phyloP scores from a whole-genome alignment of 495 filamentous ascomycete genomes.

The Podospora pseudopauciseta region DNA sequence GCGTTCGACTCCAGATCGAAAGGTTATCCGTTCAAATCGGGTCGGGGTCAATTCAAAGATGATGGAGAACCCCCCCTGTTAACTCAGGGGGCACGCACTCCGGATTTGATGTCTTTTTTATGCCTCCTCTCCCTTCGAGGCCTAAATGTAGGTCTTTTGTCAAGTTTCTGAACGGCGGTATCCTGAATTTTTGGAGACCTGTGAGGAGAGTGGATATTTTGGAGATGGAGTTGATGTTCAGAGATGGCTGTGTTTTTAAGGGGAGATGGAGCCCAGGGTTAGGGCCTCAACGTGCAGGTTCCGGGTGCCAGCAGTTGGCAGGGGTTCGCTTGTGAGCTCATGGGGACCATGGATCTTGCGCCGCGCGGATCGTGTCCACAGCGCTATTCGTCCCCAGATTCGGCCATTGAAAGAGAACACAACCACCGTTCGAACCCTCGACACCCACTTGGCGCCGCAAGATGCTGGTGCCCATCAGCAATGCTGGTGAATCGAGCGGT shows the following conservation, averaged over 20 bases:
- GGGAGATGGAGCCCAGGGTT: neutral
- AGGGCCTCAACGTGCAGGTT: neutral
- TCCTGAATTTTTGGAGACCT: neutral
- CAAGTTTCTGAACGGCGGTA: neutral
- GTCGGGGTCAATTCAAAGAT: conserved; percentile 4
- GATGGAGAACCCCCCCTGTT: neutral
- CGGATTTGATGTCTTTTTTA: neutral
- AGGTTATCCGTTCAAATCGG: conserved; percentile 7
- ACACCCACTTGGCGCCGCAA: conserved; percentile 18
- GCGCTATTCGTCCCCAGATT: conserved; percentile 1
- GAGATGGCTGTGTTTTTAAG: neutral
- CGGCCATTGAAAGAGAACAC: neutral
- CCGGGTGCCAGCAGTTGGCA: conserved; percentile 1
- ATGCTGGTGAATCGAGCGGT: conserved; percentile 23
- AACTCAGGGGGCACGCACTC: neutral
- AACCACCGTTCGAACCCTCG: neutral
- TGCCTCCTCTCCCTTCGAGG: neutral
- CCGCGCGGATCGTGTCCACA: conserved; percentile 2
- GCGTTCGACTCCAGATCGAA: conserved; percentile 7
- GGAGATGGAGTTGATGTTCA: neutral
- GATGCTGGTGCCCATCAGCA: conserved; percentile 25
- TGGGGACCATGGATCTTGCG: neutral
- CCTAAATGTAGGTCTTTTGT: neutral
- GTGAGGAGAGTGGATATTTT: neutral
- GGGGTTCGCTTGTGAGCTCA: conserved; percentile 6